A percentile compares a stretch with the other conserved stretches of the same genome.
Evolutionary conservation across 305 asterid species (phyloP).

Genomic region (Coffea humblotiana): DNA sequence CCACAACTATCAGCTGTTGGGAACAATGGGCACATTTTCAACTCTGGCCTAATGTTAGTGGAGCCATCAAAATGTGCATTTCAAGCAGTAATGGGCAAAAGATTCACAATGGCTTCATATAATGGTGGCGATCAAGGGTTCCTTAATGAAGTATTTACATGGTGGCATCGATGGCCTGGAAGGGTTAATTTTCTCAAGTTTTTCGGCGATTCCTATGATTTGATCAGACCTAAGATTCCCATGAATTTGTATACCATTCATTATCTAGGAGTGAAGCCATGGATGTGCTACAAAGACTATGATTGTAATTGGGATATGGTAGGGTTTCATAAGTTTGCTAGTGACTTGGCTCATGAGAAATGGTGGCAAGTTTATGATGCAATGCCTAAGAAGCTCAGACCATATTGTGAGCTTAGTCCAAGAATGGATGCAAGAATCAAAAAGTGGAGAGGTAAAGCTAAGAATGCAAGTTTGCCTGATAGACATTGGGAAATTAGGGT

Average conservation of each 20-base stretch:
- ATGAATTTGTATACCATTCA: constrained; percentile 29
- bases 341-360: constrained; percentile 59
- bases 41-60: constrained; percentile 76
- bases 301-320: constrained; percentile 77
- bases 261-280: constrained; percentile 79
- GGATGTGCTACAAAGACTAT: constrained; percentile 80
- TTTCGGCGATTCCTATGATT: constrained; percentile 26
- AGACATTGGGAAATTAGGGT: constrained; percentile 66
- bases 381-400: constrained; percentile 48
- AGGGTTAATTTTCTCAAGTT: constrained; percentile 58
- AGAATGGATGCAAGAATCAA: constrained; percentile 42
- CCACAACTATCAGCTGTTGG: constrained; percentile 72
- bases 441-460: constrained; percentile 38
- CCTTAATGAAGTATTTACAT: constrained; percentile 62
- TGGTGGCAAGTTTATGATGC: constrained; percentile 68
- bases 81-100: constrained; percentile 41
- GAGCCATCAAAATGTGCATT: constrained; percentile 78
- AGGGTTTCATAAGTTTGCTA: constrained; percentile 38
- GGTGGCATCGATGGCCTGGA: constrained; percentile 87
- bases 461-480: constrained; percentile 41
- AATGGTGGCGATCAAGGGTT: constrained; percentile 95
- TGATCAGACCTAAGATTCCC: not conserved
- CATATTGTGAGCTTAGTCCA: constrained; percentile 45
- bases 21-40: constrained; percentile 62
- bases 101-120: constrained; percentile 53